A percentile compares a stretch with the other conserved stretches of the same genome.
Evolutionary conservation across 768 basidiomycete species (phyloP).

Genomic region (Termitomyces sp.): DNA sequence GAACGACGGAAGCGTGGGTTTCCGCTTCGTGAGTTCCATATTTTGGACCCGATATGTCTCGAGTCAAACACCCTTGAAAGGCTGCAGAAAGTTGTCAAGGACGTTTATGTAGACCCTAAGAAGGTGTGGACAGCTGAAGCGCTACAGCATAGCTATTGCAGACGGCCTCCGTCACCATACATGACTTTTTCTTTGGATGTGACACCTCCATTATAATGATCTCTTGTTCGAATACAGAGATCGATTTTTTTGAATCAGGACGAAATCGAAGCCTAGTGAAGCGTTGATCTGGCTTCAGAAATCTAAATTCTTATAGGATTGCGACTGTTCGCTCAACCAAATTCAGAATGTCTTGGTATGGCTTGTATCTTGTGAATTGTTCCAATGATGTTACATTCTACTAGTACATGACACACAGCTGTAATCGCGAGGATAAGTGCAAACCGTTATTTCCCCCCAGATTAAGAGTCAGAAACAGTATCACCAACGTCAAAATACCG

Average conservation of each 20-base stretch:
- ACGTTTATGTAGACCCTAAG: background rate
- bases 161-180: background rate
- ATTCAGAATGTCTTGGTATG: background rate
- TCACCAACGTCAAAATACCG: constrained; percentile 17
- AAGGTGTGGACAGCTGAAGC: background rate
- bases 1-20: background rate
- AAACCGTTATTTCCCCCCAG: background rate
- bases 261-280: background rate
- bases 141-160: background rate
- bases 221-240: background rate
- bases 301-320: background rate
- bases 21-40: background rate
- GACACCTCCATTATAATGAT: background rate
- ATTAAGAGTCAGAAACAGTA: constrained; percentile 1
- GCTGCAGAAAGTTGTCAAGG: background rate
- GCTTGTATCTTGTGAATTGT: background rate
- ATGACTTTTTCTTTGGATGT: background rate
- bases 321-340: background rate
- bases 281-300: background rate
- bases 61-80: background rate
- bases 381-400: background rate
- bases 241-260: background rate
- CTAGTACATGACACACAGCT: background rate
- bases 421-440: background rate
- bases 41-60: background rate